Conservation (phyloP, 73 alveolate genomes). For the Durusdinium trenchii region DNA sequence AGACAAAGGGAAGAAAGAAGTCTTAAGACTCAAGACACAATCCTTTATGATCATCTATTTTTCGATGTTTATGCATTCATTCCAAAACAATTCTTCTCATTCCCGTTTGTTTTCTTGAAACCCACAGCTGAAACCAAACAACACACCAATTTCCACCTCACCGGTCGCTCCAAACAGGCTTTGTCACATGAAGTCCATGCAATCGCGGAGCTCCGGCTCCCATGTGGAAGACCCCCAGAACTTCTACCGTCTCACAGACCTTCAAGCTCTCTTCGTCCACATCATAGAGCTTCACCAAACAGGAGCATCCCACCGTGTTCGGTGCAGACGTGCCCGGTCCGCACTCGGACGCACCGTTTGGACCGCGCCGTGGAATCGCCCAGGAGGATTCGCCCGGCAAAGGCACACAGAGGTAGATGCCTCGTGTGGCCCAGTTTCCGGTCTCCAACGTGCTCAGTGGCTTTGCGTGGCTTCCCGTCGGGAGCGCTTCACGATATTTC, state of each 20-base stretch:
- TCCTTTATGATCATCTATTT: no score
- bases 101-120: no score
- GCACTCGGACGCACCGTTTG: neutral
- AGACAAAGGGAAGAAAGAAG: no score
- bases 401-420: slow-evolving; percentile 72
- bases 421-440: slow-evolving; percentile 28
- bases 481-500: slow-evolving; percentile 68
- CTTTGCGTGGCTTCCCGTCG: neutral
- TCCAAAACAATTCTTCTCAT: no score
- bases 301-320: neutral
- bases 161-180: no score
- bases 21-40: no score
- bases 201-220: neutral
- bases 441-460: neutral
- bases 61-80: no score
- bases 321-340: neutral
- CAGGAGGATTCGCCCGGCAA: slow-evolving; percentile 70
- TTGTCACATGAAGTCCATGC: slow-evolving; percentile 23
- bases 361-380: neutral
- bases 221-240: slow-evolving; percentile 51
- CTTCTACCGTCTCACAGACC: slow-evolving; percentile 65
- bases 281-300: slow-evolving; percentile 91
- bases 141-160: no score
- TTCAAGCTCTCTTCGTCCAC: slow-evolving; percentile 37
- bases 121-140: no score